Percentiles rank a stretch among this genome's conserved stretches.
Evolutionary conservation across 2,329 filamentous ascomycete species (phyloP).

Genomic region (Pestalotiopsis sp.): DNA sequence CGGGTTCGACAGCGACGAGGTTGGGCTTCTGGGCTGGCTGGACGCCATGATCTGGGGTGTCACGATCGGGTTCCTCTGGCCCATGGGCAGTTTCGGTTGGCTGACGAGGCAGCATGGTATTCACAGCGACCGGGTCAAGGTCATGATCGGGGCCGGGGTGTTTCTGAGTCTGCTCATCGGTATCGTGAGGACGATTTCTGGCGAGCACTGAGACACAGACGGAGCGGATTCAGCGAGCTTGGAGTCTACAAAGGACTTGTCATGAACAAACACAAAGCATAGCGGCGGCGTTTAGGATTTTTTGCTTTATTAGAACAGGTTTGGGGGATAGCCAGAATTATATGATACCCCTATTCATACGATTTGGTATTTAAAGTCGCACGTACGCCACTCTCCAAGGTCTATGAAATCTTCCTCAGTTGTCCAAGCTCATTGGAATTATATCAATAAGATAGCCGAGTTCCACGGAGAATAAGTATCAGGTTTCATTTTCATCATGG

Average conservation of each 20-base stretch:
- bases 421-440: too few species aligned
- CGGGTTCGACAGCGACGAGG: slow-evolving; percentile 53
- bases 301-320: not conserved
- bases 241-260: not conserved
- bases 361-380: not conserved
- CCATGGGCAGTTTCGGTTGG: slow-evolving; percentile 84
- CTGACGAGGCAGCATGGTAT: slow-evolving; percentile 84
- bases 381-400: too few species aligned
- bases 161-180: slow-evolving; percentile 54
- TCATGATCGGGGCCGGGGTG: slow-evolving; percentile 86
- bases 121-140: slow-evolving; percentile 80
- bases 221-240: not conserved
- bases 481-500: too few species aligned
- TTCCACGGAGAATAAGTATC: too few species aligned
- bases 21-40: slow-evolving; percentile 58
- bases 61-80: slow-evolving; percentile 93
- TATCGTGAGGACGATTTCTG: slow-evolving; percentile 36
- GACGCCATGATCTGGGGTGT: slow-evolving; percentile 89
- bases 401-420: too few species aligned
- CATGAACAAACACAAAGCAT: not conserved
- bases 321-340: not conserved
- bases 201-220: slow-evolving; percentile 22
- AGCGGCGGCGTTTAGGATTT: not conserved
- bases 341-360: not conserved
- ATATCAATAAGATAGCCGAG: too few species aligned